Evolutionary conservation across 2,329 filamentous ascomycete species (phyloP), one percentile per base, ranked within the genome.

Genomic region (Cordyceps javanica): DNA sequence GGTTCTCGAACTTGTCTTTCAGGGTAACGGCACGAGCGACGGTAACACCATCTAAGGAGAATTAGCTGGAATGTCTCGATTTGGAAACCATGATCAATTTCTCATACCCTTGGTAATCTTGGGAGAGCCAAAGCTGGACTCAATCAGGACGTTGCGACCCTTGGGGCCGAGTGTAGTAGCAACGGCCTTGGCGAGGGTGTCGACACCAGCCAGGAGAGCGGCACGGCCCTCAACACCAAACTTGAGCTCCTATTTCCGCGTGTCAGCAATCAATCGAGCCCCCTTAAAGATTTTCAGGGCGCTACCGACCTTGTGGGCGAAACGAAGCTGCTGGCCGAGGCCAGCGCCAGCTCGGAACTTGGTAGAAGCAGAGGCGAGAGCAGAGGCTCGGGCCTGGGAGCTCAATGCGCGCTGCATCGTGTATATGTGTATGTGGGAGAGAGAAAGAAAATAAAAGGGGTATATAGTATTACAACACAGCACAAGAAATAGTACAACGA

Each of bases 1-100:
- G 90, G 82, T 99, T 99, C 81, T 99, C 94, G 77, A 97, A 99
- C 80, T 97, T 97, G 83, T 99, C 94, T 83, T 99, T 87, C 65
- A 99, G 86, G 63, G 84, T 85, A 70, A 99, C 89, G 63, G 93
- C 91, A 78, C 88, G 93, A 67, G 90, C 90, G 67, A 94, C 90
- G 67, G 89, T 92, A 48, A 94, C 90, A 86, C 90, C 90, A 76
- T 94, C 89, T 92, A 26, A 19, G 14, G 13, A 14, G 10, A 23
- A 19, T 60, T 42, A 58, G 42, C 16, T 9, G 7, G 10, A n/a
- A 30, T n/a, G 14, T 26, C 10, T 36, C 4, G 13, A 11, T 14
- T 38, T 28, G 10, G 19, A 3, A 7, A 5, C 9, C 7, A 5
- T 16, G 9, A 21, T 14, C 5, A 7, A 11, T 42, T 13, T 21